phyloP scores from a whole-genome alignment of 805 yeast genomes.

The Lachancea thermotolerans region DNA sequence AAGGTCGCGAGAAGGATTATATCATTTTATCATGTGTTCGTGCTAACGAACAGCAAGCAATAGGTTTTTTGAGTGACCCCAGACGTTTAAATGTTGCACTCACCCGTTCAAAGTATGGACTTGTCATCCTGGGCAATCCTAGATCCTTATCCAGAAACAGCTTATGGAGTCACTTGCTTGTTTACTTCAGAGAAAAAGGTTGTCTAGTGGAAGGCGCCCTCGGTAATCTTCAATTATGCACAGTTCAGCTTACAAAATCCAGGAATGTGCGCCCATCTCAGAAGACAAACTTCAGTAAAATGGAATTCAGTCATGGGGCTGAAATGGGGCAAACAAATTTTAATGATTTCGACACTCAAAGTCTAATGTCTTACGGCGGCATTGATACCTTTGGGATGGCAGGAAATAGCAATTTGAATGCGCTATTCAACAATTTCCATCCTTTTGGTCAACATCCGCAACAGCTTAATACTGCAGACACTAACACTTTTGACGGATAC shows the following conservation, averaged over 20 bases:
- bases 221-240: slow-evolving; percentile 67
- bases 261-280: background rate
- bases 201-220: slow-evolving; percentile 87
- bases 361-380: slow-evolving; percentile 30
- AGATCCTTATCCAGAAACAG: slow-evolving; percentile 60
- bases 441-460: background rate
- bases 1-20: slow-evolving; percentile 95
- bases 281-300: slow-evolving; percentile 5
- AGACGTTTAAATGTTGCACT: slow-evolving; percentile 84
- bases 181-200: slow-evolving; percentile 76
- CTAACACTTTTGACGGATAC: slow-evolving; percentile 11
- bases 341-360: slow-evolving; percentile 28
- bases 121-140: slow-evolving; percentile 80
- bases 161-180: slow-evolving; percentile 71
- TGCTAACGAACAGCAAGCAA: slow-evolving; percentile 63
- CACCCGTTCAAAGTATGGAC: slow-evolving; percentile 80
- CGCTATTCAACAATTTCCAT: background rate
- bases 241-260: slow-evolving; percentile 46
- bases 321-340: slow-evolving; percentile 15
- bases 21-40: slow-evolving; percentile 94
- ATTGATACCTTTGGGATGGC: slow-evolving; percentile 11
- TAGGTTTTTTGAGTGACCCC: slow-evolving; percentile 81
- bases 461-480: background rate
- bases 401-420: slow-evolving; percentile 16
- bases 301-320: slow-evolving; percentile 17